Percentiles rank a stretch among this genome's conserved stretches.
Evolutionary conservation across 2,329 filamentous ascomycete genomes (phyloP).

Genomic region (Ilyonectria sp.): DNA sequence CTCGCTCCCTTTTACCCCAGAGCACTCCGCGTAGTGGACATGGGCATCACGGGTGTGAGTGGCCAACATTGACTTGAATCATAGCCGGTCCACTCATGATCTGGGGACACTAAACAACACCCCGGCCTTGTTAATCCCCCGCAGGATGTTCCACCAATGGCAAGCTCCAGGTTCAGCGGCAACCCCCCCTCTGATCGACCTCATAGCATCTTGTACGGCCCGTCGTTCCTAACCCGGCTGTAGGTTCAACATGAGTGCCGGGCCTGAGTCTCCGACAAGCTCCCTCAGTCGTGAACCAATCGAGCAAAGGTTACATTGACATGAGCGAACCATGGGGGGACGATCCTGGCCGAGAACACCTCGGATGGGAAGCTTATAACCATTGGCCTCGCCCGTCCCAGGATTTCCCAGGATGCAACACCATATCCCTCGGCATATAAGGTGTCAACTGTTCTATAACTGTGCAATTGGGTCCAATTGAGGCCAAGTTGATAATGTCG

Average conservation of each 20-base stretch:
- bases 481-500: slow-evolving; percentile 36
- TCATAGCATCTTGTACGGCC: slow-evolving; percentile 34
- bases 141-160: slow-evolving; percentile 48
- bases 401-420: neutral
- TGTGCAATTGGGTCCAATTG: slow-evolving; percentile 10
- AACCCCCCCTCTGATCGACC: slow-evolving; percentile 16
- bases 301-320: neutral
- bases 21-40: slow-evolving; percentile 21
- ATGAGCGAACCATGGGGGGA: slow-evolving; percentile 10
- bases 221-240: slow-evolving; percentile 43
- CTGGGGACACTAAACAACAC: slow-evolving; percentile 21
- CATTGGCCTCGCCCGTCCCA: slow-evolving; percentile 9
- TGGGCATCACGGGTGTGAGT: slow-evolving; percentile 34
- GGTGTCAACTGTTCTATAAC: neutral
- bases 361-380: slow-evolving; percentile 20
- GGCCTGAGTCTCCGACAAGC: slow-evolving; percentile 9
- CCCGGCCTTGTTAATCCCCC: slow-evolving; percentile 20
- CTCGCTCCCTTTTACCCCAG: slow-evolving; percentile 27
- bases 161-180: neutral
- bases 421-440: neutral
- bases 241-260: slow-evolving; percentile 19
- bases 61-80: slow-evolving; percentile 25
- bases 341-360: neutral
- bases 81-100: slow-evolving; percentile 45
- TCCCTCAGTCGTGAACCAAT: slow-evolving; percentile 10